Conservation (phyloP, 1,284 basidiomycete species). For the Sanghuangporus baumii region DNA sequence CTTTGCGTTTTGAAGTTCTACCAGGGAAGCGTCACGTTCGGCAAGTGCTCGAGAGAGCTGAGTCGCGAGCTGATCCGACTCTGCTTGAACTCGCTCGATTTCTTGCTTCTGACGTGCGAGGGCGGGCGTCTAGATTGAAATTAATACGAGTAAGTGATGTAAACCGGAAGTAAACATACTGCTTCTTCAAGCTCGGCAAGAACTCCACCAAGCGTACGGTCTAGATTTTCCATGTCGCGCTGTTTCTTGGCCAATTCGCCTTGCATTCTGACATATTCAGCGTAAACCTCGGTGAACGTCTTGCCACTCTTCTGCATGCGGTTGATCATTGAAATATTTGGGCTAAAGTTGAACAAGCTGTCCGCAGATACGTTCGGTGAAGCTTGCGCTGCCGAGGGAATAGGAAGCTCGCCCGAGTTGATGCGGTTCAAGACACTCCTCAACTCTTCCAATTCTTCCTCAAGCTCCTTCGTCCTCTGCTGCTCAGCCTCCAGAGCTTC, state of each 20-base stretch:
- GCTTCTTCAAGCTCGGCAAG: conserved; percentile 84
- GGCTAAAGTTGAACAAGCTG: conserved; percentile 64
- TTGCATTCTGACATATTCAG: conserved; percentile 82
- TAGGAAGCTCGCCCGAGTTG: conserved; percentile 61
- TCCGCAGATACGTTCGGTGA: conserved; percentile 37
- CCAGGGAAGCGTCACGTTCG: conserved; percentile 56
- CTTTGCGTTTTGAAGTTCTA: conserved; percentile 52
- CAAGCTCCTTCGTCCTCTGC: conserved; percentile 53
- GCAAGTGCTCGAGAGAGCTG: conserved; percentile 70
- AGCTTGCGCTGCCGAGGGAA: conserved; percentile 34
- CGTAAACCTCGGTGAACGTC: conserved; percentile 86
- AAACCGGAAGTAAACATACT: conserved; percentile 40
- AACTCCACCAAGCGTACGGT: conserved; percentile 66
- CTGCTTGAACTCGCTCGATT: conserved; percentile 73
- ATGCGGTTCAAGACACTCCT: conserved; percentile 60
- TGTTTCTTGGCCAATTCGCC: conserved; percentile 76
- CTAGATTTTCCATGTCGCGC: conserved; percentile 78
- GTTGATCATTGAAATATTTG: conserved; percentile 81
- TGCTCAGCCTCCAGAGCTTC: conserved; percentile 65
- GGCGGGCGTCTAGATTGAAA: conserved; percentile 67
- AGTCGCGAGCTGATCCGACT: conserved; percentile 73
- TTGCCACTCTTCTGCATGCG: conserved; percentile 74
- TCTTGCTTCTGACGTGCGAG: conserved; percentile 83
- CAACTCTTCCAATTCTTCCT: conserved; percentile 54
- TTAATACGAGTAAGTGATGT: neutral